A percentile compares a stretch with the other conserved stretches of the same genome.
Conservation (phyloP, 768 basidiomycete genomes). For the Trametes meyenii region DNA sequence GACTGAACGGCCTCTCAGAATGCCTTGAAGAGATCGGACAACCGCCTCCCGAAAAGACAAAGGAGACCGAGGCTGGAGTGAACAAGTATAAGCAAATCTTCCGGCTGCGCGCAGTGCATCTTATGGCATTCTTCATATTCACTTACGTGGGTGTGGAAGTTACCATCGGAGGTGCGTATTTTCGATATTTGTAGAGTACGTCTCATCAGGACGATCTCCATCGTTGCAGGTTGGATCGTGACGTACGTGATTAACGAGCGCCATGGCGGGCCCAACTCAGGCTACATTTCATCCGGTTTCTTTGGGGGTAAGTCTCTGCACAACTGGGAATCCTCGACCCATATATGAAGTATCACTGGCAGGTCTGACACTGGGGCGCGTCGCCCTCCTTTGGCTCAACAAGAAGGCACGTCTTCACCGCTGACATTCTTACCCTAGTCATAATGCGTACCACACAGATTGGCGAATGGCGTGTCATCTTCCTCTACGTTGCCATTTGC, state of each 20-base stretch:
- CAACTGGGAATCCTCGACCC: not conserved
- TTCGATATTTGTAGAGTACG: not conserved
- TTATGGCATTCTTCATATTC: conserved; percentile 46
- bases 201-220: not conserved
- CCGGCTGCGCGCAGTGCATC: conserved; percentile 41
- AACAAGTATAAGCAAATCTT: conserved; percentile 48
- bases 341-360: not conserved
- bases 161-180: conserved; percentile 42
- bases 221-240: conserved; percentile 47
- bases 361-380: conserved; percentile 56
- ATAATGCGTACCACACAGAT: conserved; percentile 28
- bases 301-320: conserved; percentile 35
- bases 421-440: not conserved
- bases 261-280: conserved; percentile 40
- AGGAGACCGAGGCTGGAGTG: conserved; percentile 35
- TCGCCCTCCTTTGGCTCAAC: conserved; percentile 55
- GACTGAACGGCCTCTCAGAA: not conserved
- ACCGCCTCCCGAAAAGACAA: conserved; percentile 29
- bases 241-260: conserved; percentile 45
- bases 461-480: conserved; percentile 42
- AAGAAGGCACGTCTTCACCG: conserved; percentile 35
- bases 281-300: conserved; percentile 48
- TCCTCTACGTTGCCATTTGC: conserved; percentile 39
- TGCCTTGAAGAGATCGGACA: conserved; percentile 33
- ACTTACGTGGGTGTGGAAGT: conserved; percentile 47